Conservation (phyloP, 208 protist genomes). For the Trypanosoma conorhini region DNA sequence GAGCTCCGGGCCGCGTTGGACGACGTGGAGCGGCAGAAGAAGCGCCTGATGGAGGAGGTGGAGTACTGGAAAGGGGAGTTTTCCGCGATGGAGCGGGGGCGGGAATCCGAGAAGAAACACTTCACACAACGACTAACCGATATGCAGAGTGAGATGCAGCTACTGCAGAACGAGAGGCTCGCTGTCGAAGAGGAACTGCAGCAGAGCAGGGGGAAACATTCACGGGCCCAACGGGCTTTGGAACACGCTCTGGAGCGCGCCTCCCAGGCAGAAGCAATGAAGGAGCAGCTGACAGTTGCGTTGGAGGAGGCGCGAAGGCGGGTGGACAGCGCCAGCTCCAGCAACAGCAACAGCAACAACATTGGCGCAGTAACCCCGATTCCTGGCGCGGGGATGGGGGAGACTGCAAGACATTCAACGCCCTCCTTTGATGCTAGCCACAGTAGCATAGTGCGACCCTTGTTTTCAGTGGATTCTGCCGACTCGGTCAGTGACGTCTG, state of each 20-base stretch:
- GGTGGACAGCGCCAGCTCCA: not conserved
- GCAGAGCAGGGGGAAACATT: conserved; percentile 6
- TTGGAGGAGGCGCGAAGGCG: conserved; percentile 19
- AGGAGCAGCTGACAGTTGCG: conserved; percentile 15
- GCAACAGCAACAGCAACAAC: conserved; percentile 8
- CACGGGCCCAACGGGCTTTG: conserved; percentile 5
- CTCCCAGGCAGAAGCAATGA: conserved; percentile 14
- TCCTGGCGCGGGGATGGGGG: not conserved
- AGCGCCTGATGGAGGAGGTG: conserved; percentile 19
- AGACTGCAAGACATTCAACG: not conserved
- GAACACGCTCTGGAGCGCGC: conserved; percentile 15
- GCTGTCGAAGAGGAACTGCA: conserved; percentile 11
- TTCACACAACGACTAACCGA: conserved; percentile 15
- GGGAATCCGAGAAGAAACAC: conserved; percentile 9
- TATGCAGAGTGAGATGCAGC: conserved; percentile 23
- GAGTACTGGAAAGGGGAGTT: conserved; percentile 18
- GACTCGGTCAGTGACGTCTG: not conserved
- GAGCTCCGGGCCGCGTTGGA: conserved; percentile 61
- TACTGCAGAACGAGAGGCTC: conserved; percentile 9
- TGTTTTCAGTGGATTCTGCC: conserved; percentile 12
- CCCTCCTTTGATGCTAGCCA: not conserved
- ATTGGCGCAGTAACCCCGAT: not conserved
- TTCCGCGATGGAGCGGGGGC: conserved; percentile 10
- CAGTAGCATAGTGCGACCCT: not conserved
- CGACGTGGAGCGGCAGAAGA: conserved; percentile 38